Evolutionary conservation across 169 alveolate genomes (phyloP), one percentile per base, ranked within the genome.

Genomic region (Eimeria brunetti): DNA sequence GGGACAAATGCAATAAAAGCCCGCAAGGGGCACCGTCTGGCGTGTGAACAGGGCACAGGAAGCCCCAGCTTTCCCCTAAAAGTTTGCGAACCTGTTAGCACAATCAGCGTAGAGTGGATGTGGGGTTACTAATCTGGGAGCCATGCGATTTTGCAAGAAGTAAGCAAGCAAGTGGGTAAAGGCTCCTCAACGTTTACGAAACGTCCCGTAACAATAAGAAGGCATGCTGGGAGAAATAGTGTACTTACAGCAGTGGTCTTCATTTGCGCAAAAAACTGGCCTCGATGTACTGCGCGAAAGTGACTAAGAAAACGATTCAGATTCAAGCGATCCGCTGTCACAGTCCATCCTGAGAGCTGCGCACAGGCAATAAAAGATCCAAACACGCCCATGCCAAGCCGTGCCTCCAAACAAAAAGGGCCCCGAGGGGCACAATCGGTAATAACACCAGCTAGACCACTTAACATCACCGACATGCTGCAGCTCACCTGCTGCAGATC

Each of bases 1-100:
- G 96, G 8, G 97, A 78, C 78, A 99, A 97, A 97, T 99, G 99
- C 81, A 99, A 98, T 95, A 99, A 95, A 64, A 99, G 97, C 14
- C 99, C 99, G 95, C 99, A 99, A 0, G 99, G 99, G n/a, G 99
- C 99, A 73, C 99, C 99, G 97, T 99, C 99, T 60, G 99, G 99
- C 0, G 99, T 99, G 96, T 99, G 99, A 33, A 99, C 99, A 8
- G 99, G 99, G 88, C 99, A 99, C 30, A 99, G 97, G 97, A 99
- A 99, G 56, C 99, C 99, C 99, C 99, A 99, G 62, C 99, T 98
- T 95, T 99, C 99, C 1, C 99, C 99, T 41, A 99, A 97, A 95
- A 99, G 97, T 97, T 99, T 99, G 95, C 99, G 99, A 30, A 97
- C 98, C 95, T 97, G 96, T 30, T 24, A 41, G 46, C 88, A 89